A percentile compares a stretch with the other conserved stretches of the same genome.
Evolutionary conservation across 108 stramenopile species (phyloP).

Genomic region (Cylindrotheca fusiformis): DNA sequence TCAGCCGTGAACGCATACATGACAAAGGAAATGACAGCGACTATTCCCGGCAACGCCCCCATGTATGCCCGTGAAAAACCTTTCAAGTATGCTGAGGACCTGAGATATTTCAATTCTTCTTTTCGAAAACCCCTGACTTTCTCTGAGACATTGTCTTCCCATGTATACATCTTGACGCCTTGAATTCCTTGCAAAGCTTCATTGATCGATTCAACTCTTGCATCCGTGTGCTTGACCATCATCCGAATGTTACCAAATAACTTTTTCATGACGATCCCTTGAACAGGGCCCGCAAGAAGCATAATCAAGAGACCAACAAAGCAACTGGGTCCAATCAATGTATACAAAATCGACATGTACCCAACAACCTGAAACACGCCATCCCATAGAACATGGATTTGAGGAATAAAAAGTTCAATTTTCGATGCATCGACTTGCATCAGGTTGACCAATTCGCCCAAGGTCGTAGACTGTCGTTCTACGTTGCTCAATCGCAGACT

Average conservation of each 20-base stretch:
- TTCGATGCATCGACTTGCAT: slow-evolving; percentile 93
- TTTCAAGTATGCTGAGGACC: slow-evolving; percentile 50
- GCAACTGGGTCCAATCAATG: slow-evolving; percentile 70
- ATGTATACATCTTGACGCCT: slow-evolving; percentile 90
- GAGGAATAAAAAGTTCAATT: slow-evolving; percentile 69
- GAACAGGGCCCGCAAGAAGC: slow-evolving; percentile 61
- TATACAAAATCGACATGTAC: slow-evolving; percentile 71
- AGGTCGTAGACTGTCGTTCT: slow-evolving; percentile 60
- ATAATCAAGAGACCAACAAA: slow-evolving; percentile 79
- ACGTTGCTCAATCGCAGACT: slow-evolving; percentile 69
- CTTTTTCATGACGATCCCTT: slow-evolving; percentile 58
- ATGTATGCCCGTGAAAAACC: slow-evolving; percentile 69
- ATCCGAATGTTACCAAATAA: slow-evolving; percentile 68
- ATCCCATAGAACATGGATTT: slow-evolving; percentile 77
- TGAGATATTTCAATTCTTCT: slow-evolving; percentile 58
- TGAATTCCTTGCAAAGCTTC: slow-evolving; percentile 91
- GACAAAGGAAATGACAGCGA: slow-evolving; percentile 61
- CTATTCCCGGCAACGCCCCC: slow-evolving; percentile 55
- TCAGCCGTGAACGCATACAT: slow-evolving; percentile 41
- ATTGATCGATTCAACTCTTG: slow-evolving; percentile 80
- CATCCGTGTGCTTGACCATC: slow-evolving; percentile 77
- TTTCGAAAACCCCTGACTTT: slow-evolving; percentile 20
- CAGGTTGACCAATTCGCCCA: slow-evolving; percentile 85
- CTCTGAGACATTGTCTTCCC: slow-evolving; percentile 75
- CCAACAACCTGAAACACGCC: slow-evolving; percentile 69